phyloP scores from a whole-genome alignment of 2,329 filamentous ascomycete species.

The Aspergillus fructus region DNA sequence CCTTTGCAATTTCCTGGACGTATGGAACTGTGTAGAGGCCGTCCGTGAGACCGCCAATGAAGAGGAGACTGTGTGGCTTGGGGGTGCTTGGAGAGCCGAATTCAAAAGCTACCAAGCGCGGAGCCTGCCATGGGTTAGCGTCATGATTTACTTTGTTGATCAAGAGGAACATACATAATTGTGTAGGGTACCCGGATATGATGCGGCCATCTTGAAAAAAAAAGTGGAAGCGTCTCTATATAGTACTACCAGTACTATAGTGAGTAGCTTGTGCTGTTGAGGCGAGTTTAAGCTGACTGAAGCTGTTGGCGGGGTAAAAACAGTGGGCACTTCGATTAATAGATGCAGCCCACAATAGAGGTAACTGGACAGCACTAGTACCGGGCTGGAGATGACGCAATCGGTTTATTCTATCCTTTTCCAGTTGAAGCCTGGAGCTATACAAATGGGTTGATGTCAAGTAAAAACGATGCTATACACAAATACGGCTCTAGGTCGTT shows the following conservation, averaged over 20 bases:
- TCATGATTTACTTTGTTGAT: slow-evolving; percentile 7
- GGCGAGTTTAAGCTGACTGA: neutral
- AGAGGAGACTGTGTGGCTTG: slow-evolving; percentile 53
- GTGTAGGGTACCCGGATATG: slow-evolving; percentile 34
- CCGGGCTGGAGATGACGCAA: neutral
- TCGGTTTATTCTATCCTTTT: neutral
- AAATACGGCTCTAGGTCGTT: neutral
- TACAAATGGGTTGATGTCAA: neutral
- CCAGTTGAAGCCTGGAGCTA: neutral
- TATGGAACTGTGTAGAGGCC: slow-evolving; percentile 57
- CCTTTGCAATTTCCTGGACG: slow-evolving; percentile 48
- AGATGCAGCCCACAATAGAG: neutral
- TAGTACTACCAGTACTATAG: neutral
- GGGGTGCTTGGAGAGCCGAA: slow-evolving; percentile 27
- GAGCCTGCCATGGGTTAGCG: slow-evolving; percentile 28
- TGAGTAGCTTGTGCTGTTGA: neutral
- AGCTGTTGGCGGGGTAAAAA: neutral
- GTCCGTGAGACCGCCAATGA: slow-evolving; percentile 60
- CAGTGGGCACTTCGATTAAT: neutral
- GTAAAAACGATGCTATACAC: neutral
- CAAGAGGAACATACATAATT: slow-evolving; percentile 32
- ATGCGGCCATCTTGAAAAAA: slow-evolving; percentile 17
- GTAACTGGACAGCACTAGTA: neutral
- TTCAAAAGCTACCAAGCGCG: slow-evolving; percentile 43
- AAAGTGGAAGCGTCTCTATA: neutral